These are phyloP conservation scores for Platanthera zijinensis DNA, from an alignment of 106 monocot species.

Conservation along the genomic window DNA sequence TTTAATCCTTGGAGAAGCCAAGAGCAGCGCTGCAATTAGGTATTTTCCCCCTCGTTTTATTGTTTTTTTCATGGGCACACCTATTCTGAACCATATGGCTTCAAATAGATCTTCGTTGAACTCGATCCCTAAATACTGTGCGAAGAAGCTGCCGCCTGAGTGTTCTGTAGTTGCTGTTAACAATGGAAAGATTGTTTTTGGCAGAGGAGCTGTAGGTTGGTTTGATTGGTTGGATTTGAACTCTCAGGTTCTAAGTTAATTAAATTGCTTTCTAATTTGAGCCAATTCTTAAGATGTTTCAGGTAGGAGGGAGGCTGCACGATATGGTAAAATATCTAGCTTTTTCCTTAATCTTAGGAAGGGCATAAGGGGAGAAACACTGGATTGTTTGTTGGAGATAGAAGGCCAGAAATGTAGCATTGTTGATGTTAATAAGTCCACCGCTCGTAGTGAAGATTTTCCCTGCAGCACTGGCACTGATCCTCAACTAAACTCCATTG, in stretches of 20 bases:
- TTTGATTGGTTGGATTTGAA: constrained; percentile 9
- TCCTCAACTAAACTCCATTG: neutral
- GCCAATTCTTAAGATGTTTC: neutral
- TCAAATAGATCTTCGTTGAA: constrained; percentile 26
- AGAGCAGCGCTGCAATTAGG: constrained; percentile 30
- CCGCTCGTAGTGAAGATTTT: constrained; percentile 9
- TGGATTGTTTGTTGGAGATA: constrained; percentile 18
- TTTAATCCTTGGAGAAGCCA: constrained; percentile 54
- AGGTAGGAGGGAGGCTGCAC: neutral
- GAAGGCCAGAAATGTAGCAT: neutral
- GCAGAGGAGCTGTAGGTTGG: constrained; percentile 37
- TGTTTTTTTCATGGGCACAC: neutral
- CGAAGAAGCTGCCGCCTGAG: constrained; percentile 35
- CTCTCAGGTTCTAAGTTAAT: neutral
- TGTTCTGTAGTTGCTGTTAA: constrained; percentile 66
- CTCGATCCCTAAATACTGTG: constrained; percentile 67
- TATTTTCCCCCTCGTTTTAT: constrained; percentile 8
- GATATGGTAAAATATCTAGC: neutral
- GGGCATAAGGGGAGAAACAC: constrained; percentile 3
- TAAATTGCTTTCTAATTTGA: neutral
- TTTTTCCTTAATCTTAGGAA: neutral
- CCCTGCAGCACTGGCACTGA: neutral
- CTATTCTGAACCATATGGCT: neutral
- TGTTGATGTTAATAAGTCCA: neutral
- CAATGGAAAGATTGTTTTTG: constrained; percentile 74